These are phyloP conservation scores for Selaginella tamariscina DNA, from an alignment of 75 land plant genomes.

Conservation along the genomic window DNA sequence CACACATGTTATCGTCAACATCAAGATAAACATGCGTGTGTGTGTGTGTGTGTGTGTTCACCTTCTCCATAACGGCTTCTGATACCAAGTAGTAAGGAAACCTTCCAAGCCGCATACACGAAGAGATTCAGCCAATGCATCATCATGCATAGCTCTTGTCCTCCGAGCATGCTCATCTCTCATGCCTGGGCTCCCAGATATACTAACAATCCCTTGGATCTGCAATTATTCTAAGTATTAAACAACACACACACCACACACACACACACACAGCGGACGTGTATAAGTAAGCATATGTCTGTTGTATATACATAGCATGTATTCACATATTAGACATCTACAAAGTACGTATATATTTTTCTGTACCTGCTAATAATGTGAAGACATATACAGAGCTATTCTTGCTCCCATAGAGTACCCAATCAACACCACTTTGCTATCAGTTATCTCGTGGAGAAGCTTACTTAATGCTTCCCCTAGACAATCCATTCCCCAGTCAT, in stretches of 20 bases:
- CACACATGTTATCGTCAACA: not conserved
- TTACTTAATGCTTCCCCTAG: slow-evolving; percentile 37
- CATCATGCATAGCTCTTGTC: slow-evolving; percentile 46
- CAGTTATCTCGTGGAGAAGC: slow-evolving; percentile 30
- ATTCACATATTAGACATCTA: not conserved
- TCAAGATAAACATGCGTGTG: not conserved
- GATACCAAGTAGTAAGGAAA: slow-evolving; percentile 72
- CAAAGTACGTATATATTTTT: not conserved
- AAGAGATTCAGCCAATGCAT: slow-evolving; percentile 41
- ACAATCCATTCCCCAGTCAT: slow-evolving; percentile 36
- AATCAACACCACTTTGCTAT: slow-evolving; percentile 40
- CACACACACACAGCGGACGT: no score
- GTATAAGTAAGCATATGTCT: not conserved
- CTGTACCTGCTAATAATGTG: slow-evolving; percentile 26
- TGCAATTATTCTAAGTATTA: no score
- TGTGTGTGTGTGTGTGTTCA: slow-evolving; percentile 14
- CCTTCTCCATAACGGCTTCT: slow-evolving; percentile 71
- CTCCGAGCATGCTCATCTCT: slow-evolving; percentile 29
- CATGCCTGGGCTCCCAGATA: slow-evolving; percentile 95
- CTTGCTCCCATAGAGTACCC: slow-evolving; percentile 99
- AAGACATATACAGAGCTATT: slow-evolving; percentile 71
- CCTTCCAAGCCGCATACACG: slow-evolving; percentile 34
- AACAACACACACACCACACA: slow-evolving; percentile 14
- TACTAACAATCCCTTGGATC: slow-evolving; percentile 53
- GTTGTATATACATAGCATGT: not conserved